Evolutionary conservation across 495 filamentous ascomycete species (phyloP).

Genomic region (Parathielavia appendiculata): DNA sequence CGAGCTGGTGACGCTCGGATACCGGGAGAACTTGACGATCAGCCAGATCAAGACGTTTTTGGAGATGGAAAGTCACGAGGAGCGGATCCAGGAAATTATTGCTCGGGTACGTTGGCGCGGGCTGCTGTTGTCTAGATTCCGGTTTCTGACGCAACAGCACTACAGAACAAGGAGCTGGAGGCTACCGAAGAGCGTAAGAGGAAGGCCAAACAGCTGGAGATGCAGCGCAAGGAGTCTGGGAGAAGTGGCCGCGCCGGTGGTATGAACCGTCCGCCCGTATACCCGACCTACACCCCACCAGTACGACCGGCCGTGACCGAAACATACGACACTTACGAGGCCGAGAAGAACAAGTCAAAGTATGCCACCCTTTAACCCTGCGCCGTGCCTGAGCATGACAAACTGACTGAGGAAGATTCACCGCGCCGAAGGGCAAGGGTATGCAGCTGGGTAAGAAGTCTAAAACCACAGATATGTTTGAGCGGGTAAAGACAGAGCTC

Average conservation of each 20-base stretch:
- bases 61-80: constrained; percentile 98
- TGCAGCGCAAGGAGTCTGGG: constrained; percentile 90
- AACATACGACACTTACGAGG: constrained; percentile 88
- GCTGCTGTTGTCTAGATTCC: neutral
- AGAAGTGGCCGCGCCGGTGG: constrained; percentile 47
- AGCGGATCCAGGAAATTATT: constrained; percentile 96
- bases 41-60: constrained; percentile 97
- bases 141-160: constrained; percentile 39
- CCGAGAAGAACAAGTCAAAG: constrained; percentile 93
- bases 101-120: constrained; percentile 57
- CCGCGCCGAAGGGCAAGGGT: constrained; percentile 82
- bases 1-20: constrained; percentile 89
- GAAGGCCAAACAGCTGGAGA: constrained; percentile 95
- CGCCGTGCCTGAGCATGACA: neutral
- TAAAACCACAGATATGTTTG: constrained; percentile 93
- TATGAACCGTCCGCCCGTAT: constrained; percentile 66
- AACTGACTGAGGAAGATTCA: constrained; percentile 35
- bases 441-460: constrained; percentile 99
- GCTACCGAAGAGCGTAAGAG: constrained; percentile 95
- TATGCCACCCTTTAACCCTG: constrained; percentile 35
- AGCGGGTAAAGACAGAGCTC: constrained; percentile 84
- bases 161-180: constrained; percentile 94
- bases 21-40: constrained; percentile 90
- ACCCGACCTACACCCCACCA: constrained; percentile 85
- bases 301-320: constrained; percentile 65